phyloP scores from a whole-genome alignment of 2,329 filamentous ascomycete genomes.

The Talaromyces marneffei region DNA sequence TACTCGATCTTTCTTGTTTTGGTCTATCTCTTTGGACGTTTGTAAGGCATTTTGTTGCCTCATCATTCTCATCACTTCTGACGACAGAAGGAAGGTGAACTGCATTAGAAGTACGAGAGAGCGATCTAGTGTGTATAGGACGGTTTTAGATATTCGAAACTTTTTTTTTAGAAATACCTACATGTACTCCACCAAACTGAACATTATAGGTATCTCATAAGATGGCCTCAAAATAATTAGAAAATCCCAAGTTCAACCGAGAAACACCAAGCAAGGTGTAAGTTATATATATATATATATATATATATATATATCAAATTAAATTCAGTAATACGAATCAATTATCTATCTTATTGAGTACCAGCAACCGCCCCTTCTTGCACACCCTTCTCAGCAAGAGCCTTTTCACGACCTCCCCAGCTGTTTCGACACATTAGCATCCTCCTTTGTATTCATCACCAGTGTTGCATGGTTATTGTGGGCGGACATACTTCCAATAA shows the following conservation, averaged over 20 bases:
- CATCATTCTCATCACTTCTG: neutral
- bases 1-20: neutral
- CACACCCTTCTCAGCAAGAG: conserved; percentile 28
- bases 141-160: neutral
- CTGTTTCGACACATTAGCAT: conserved; percentile 19
- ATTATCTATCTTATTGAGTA: conserved; percentile 6
- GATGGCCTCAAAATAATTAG: too few relatives aligned
- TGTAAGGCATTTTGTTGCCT: neutral
- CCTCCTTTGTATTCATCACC: neutral
- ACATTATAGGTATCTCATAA: too few relatives aligned
- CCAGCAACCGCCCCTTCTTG: neutral
- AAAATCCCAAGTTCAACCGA: too few relatives aligned
- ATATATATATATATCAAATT: neutral
- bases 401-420: conserved; percentile 39
- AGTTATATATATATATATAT: too few relatives aligned
- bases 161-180: too few relatives aligned
- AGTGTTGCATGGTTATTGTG: neutral
- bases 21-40: neutral
- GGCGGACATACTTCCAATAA: conserved; percentile 49
- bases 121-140: conserved; percentile 5
- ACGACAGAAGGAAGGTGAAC: neutral
- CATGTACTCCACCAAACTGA: too few relatives aligned
- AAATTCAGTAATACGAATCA: neutral
- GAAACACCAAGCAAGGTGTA: too few relatives aligned
- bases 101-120: conserved; percentile 7